Conservation (phyloP, 345 rosid genomes). For the Cochlearia excelsa region DNA sequence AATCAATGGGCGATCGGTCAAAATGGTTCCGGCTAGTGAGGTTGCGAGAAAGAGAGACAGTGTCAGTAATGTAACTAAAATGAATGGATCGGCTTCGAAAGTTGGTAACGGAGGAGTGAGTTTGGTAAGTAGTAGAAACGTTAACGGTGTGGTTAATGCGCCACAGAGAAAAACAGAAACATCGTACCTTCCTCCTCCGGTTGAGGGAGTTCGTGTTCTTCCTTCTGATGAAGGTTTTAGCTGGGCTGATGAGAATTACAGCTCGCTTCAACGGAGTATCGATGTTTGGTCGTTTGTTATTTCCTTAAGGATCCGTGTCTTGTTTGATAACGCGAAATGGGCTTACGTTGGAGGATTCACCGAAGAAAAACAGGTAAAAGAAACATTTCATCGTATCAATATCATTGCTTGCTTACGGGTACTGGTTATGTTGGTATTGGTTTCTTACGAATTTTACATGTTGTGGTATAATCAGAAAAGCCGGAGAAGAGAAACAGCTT, state of each 20-base stretch:
- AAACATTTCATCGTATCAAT: conserved; percentile 17
- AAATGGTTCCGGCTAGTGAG: conserved; percentile 83
- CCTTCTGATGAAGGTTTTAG: conserved; percentile 92
- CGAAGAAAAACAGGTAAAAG: conserved; percentile 71
- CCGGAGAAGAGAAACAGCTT: conserved; percentile 68
- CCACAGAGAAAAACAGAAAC: conserved; percentile 38
- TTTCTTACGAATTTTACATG: conserved; percentile 17
- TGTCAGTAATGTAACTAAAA: conserved; percentile 42
- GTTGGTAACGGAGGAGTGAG: conserved; percentile 52
- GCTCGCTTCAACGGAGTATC: conserved; percentile 58
- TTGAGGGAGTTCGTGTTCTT: conserved; percentile 64
- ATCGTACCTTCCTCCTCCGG: conserved; percentile 50
- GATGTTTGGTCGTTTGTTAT: conserved; percentile 92
- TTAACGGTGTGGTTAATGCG: conserved; percentile 39
- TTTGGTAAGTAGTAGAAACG: conserved; percentile 43
- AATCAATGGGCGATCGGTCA: conserved; percentile 54
- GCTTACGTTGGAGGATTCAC: conserved; percentile 69
- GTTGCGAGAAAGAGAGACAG: conserved; percentile 48
- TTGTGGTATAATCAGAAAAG: conserved; percentile 50
- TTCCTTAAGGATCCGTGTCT: conserved; percentile 63
- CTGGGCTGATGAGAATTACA: conserved; percentile 94
- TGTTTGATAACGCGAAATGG: conserved; percentile 89
- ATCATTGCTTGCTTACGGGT: not conserved
- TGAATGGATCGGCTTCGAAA: conserved; percentile 55
- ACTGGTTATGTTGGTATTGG: conserved; percentile 5